A percentile compares a stretch with the other conserved stretches of the same genome.
Conservation (phyloP, 73 alveolate genomes). For the Blepharisma japonicum region DNA sequence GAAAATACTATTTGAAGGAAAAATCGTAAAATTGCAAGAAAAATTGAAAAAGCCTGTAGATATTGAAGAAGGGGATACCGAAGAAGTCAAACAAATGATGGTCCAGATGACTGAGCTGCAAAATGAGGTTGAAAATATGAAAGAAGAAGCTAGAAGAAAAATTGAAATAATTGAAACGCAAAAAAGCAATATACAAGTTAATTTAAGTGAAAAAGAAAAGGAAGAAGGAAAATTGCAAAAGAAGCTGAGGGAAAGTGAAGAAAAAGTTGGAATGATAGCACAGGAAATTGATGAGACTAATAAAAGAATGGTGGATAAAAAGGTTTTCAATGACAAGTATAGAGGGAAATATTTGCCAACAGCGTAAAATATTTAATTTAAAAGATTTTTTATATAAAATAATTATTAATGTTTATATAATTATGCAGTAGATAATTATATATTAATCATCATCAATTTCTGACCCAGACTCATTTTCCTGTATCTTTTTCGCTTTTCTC, state of each 20-base stretch:
- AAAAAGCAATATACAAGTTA: not conserved
- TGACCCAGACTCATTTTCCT: too few relatives aligned
- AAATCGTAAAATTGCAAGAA: not conserved
- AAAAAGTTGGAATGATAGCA: not conserved
- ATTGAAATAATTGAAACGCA: not conserved
- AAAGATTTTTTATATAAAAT: too few relatives aligned
- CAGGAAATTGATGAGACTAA: constrained; percentile 8
- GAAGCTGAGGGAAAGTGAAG: not conserved
- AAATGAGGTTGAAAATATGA: not conserved
- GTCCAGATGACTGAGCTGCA: not conserved
- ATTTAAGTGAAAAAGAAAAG: not conserved
- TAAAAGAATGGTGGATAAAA: constrained; percentile 8
- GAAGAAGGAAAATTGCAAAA: not conserved
- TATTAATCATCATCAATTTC: too few relatives aligned
- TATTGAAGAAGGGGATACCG: not conserved
- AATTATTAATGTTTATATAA: too few relatives aligned
- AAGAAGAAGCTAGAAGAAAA: not conserved
- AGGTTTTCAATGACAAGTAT: constrained; percentile 2
- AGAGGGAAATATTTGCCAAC: not conserved
- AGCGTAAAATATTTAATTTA: too few relatives aligned
- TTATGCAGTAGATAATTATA: too few relatives aligned
- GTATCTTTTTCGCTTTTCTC: too few relatives aligned
- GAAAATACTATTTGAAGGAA: not conserved
- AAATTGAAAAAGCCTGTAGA: not conserved
- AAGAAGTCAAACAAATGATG: not conserved